These are phyloP conservation scores for Acanthamoeba triangularis DNA, from an alignment of 208 protist genomes.

Conservation along the genomic window DNA sequence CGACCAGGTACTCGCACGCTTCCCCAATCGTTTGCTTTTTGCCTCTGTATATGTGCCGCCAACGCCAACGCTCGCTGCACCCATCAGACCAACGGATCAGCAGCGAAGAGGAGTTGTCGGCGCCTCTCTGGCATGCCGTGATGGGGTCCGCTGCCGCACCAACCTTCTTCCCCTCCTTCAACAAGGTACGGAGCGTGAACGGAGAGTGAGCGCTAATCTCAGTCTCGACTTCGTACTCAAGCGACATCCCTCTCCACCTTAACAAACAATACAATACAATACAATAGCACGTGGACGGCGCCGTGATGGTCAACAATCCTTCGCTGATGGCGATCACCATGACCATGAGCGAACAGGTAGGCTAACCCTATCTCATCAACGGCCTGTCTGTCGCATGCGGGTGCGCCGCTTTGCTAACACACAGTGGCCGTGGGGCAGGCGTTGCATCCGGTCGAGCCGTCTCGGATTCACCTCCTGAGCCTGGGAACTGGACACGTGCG, in stretches of 20 bases:
- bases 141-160: slow-evolving; percentile 45
- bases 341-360: slow-evolving; percentile 58
- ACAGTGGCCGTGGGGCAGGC: neutral
- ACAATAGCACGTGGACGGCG: slow-evolving; percentile 32
- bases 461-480: neutral
- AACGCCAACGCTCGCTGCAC: neutral
- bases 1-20: neutral
- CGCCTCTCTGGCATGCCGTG: slow-evolving; percentile 7
- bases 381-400: neutral
- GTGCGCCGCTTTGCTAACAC: neutral
- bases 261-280: neutral
- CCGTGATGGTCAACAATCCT: slow-evolving; percentile 61
- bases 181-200: neutral
- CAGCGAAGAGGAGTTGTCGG: neutral
- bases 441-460: neutral
- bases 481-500: slow-evolving; percentile 7
- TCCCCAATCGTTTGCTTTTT: neutral
- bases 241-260: neutral
- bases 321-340: slow-evolving; percentile 16
- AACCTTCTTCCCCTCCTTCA: slow-evolving; percentile 61
- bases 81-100: slow-evolving; percentile 1
- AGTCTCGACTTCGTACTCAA: neutral
- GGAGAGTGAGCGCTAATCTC: no score
- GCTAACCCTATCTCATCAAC: neutral
- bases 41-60: no score